A percentile compares a stretch with the other conserved stretches of the same genome.
These are phyloP conservation scores for Glycine soja DNA, from an alignment of 306 rosid species.

Conservation along the genomic window DNA sequence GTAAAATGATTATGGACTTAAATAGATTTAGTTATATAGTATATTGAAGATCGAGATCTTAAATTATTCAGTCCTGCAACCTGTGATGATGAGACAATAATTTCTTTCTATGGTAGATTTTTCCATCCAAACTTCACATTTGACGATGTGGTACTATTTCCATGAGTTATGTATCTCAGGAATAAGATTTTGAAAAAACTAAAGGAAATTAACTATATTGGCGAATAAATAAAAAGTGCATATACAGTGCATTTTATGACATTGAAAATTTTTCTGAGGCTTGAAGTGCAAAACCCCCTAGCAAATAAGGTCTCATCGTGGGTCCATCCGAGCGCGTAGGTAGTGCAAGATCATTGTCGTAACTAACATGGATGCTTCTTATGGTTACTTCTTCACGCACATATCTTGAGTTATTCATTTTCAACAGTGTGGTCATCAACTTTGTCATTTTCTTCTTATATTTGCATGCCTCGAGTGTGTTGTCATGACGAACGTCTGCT, in stretches of 20 bases:
- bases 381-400: conserved; percentile 14
- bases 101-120: not conserved
- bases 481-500: conserved; percentile 36
- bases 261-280: not conserved
- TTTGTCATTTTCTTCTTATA: conserved; percentile 61
- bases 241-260: not conserved
- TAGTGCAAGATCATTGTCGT: not conserved
- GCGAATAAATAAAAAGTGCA: too few relatives aligned
- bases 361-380: conserved; percentile 33
- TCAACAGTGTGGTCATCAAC: conserved; percentile 49
- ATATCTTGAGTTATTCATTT: conserved; percentile 15
- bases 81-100: not conserved
- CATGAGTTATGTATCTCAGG: too few relatives aligned
- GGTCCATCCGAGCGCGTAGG: not conserved
- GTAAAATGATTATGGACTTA: too few relatives aligned
- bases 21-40: too few relatives aligned
- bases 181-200: too few relatives aligned
- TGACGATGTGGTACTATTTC: not conserved
- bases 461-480: conserved; percentile 19
- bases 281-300: not conserved
- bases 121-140: not conserved
- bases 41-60: too few relatives aligned
- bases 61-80: not conserved
- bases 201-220: not conserved
- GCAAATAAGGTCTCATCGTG: too few relatives aligned